Evolutionary conservation across 805 yeast species (phyloP), one percentile per base, ranked within the genome.

Genomic region (Dipodascus geniculatus): DNA sequence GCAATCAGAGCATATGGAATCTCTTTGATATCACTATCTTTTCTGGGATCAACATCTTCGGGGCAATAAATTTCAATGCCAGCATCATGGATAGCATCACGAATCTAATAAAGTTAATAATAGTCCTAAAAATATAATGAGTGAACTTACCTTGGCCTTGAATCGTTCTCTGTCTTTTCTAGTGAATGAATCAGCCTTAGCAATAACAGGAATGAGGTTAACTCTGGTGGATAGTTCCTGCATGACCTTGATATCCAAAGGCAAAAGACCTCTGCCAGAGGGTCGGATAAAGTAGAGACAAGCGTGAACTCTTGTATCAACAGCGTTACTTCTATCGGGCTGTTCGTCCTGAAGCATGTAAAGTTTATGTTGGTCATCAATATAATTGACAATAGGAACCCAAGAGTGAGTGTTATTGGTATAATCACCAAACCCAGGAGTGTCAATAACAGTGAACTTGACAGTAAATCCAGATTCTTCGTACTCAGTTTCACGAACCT

Each of bases 341-440:
- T 90, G 98, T 65, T 88, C 93, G 66, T 89, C 96, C 68, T 87
- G 96, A 67, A 85, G 85, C 91, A 89, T 85, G 67, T 71, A 88
- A 22, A 85, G 77, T 63, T 84, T 89, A 65, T 87, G 93, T 72
- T 89, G 96, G 65, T 87, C 95, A 68, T 89, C 96, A 58, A 90
- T 81, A 68, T 87, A 90, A 68, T 87, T 95, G 56, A 85, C 75
- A 61, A 88, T 78, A 42, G 96, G 88, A 56, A 82, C 83, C 95
- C 96, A 88, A 48, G 93, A 77, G 66, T 85, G 83, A 63, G 77
- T 78, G 71, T 89, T 90, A 72, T 89, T 85, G 59, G 88, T 85
- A 67, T 84, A 85, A 66, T 87, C 95, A 56, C 96, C 97, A 67
- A 88, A 87, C 1, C 96, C 96, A 6, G 96, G 96, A 1, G 96